Conservation (phyloP, 2,329 filamentous ascomycete genomes). For the Aspergillus sp. region DNA sequence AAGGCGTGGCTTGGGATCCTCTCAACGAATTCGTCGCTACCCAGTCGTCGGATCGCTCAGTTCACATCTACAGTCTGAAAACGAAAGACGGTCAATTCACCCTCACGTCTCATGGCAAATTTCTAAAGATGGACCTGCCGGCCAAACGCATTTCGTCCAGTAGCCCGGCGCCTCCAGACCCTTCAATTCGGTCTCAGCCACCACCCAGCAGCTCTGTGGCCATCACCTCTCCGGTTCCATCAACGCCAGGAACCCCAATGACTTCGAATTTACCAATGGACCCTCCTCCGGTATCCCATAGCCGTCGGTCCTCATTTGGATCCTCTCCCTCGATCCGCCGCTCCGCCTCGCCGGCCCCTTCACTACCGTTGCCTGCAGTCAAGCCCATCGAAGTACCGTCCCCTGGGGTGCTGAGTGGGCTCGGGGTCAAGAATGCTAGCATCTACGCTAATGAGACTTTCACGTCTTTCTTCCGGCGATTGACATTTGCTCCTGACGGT, state of each 20-base stretch:
- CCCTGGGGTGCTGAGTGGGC: conserved; percentile 60
- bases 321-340: conserved; percentile 74
- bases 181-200: conserved; percentile 41
- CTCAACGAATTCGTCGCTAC: conserved; percentile 97
- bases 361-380: conserved; percentile 88
- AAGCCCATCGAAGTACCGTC: conserved; percentile 92
- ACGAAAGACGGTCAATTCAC: conserved; percentile 96
- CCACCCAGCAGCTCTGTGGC: conserved; percentile 45
- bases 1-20: conserved; percentile 97
- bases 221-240: conserved; percentile 80
- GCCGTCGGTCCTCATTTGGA: conserved; percentile 88
- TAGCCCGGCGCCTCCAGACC: conserved; percentile 87
- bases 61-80: conserved; percentile 94
- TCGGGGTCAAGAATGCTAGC: conserved; percentile 77
- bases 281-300: conserved; percentile 87
- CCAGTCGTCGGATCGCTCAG: conserved; percentile 95
- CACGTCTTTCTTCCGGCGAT: conserved; percentile 90
- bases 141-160: conserved; percentile 83
- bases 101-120: conserved; percentile 72
- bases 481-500: conserved; percentile 94
- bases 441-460: conserved; percentile 96
- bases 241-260: conserved; percentile 89
- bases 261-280: conserved; percentile 93
- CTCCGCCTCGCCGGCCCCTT: conserved; percentile 90
- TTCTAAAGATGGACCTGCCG: conserved; percentile 92